Evolutionary conservation across 176 grass and related monocot genomes (phyloP).

Genomic region (Puya raimondii): DNA sequence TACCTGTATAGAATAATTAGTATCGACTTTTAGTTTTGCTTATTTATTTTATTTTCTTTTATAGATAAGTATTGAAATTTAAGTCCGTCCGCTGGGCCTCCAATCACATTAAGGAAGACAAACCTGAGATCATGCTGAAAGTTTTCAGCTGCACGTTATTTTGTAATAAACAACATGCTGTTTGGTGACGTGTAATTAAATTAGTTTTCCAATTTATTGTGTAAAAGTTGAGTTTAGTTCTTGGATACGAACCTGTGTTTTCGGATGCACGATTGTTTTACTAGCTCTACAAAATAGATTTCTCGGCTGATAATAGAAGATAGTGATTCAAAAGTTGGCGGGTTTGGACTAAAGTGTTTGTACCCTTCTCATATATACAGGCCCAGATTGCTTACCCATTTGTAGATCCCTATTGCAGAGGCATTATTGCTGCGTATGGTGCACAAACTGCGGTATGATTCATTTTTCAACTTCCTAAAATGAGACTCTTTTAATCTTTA

Average conservation of each 20-base stretch:
- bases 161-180: too few relatives aligned
- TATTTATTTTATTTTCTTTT: not conserved
- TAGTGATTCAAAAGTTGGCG: not conserved
- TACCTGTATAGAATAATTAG: too few relatives aligned
- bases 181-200: too few relatives aligned
- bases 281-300: too few relatives aligned
- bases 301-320: not conserved
- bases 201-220: too few relatives aligned
- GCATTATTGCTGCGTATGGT: constrained; percentile 16
- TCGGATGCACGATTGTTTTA: not conserved
- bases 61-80: not conserved
- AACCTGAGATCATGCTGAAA: too few relatives aligned
- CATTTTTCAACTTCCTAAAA: not conserved
- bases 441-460: constrained; percentile 17
- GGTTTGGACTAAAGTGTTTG: not conserved
- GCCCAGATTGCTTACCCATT: constrained; percentile 14
- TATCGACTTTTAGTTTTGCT: not conserved
- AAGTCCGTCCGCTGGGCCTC: too few relatives aligned
- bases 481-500: not conserved
- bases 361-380: constrained; percentile 1
- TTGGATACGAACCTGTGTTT: too few relatives aligned
- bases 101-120: too few relatives aligned
- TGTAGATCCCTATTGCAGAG: constrained; percentile 19
- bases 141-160: too few relatives aligned
- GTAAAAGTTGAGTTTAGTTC: too few relatives aligned